Base-by-base conservation (phyloP, 73 alveolate species). In the Paramecium sonneborni region DNA sequence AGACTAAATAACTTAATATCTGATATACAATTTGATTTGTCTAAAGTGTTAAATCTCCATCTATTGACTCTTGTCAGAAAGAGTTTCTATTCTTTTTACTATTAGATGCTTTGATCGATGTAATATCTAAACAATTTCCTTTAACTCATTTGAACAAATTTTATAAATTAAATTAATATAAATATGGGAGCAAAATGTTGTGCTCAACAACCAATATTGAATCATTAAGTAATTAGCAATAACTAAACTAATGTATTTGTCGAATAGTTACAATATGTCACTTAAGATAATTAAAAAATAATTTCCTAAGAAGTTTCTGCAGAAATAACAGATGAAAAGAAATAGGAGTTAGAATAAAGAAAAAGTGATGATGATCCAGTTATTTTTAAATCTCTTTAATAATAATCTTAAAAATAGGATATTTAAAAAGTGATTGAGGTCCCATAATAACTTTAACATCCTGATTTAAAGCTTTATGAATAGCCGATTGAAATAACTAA, bases 41-140 rank as follows among this genome's bases (percentile, higher is more conserved):
- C 92, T 41, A 28, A 24, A 1, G 92, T 84, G 44, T 84, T 84
- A 48, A 57, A 41, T 84, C 92, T 84, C 92, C 92, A 84, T 84
- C 92, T 84, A 84, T 84, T 84, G 35, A 44, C 82, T 84, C 92
- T 84, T 38, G 62, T 32, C 34, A 84, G 44, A 82, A 84, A 84
- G 12, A 84, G 52, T 68, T 46, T 84, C 38, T 84, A 46, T 41
- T 38, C 92, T 26, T 84, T 41, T 46, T 43, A 9, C 34, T 43
- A 0, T 26, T 84, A 41, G 76, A 84, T 43, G 43, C 43, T 84
- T 37, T 84, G 43, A 84, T 84, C 69, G 23, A 84, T 84, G 56
- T 84, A 84, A 46, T 43, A 14, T 34, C 69, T 84, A 68, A 84
- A 84, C 12, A 84, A 84, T 44, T 84, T 84, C 56, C 92, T 56